Evolutionary conservation across 495 filamentous ascomycete species (phyloP).

Genomic region (Daldinia bambusicola): DNA sequence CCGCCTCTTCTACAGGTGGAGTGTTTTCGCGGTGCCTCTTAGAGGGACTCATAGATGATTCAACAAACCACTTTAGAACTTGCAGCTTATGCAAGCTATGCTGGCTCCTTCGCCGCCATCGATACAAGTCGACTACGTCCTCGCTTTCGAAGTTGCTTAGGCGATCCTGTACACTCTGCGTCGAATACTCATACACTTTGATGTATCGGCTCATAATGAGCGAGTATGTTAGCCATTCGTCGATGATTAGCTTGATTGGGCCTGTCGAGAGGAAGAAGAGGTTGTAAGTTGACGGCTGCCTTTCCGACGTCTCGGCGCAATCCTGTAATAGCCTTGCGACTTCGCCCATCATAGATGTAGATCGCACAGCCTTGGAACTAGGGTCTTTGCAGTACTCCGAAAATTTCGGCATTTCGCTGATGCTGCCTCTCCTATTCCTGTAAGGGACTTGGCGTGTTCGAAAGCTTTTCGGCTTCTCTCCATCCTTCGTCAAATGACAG

Average conservation of each 20-base stretch:
- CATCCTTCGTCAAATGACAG: not conserved
- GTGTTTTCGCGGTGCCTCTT: not conserved
- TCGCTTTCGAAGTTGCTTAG: constrained; percentile 8
- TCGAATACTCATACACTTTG: constrained; percentile 18
- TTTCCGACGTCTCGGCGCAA: not conserved
- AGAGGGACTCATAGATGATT: not conserved
- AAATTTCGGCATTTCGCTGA: not conserved
- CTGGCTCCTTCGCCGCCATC: constrained; percentile 23
- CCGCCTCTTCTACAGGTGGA: not conserved
- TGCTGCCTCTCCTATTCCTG: not conserved
- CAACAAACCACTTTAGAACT: constrained; percentile 13
- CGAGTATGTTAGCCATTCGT: constrained; percentile 20
- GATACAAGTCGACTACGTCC: constrained; percentile 14
- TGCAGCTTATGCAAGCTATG: constrained; percentile 20
- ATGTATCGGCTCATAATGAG: constrained; percentile 21
- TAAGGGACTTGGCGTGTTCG: constrained; percentile 16
- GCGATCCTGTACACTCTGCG: not conserved
- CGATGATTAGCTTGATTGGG: constrained; percentile 19
- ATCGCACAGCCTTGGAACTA: not conserved
- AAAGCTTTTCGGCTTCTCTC: not conserved
- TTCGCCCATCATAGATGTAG: constrained; percentile 8
- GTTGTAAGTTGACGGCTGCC: constrained; percentile 1
- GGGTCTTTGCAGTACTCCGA: not conserved
- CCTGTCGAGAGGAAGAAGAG: not conserved
- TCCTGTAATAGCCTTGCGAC: constrained; percentile 2